These are phyloP conservation scores for Fusarium phyllophilum DNA, from an alignment of 2,329 filamentous ascomycete species.

Conservation along the genomic window DNA sequence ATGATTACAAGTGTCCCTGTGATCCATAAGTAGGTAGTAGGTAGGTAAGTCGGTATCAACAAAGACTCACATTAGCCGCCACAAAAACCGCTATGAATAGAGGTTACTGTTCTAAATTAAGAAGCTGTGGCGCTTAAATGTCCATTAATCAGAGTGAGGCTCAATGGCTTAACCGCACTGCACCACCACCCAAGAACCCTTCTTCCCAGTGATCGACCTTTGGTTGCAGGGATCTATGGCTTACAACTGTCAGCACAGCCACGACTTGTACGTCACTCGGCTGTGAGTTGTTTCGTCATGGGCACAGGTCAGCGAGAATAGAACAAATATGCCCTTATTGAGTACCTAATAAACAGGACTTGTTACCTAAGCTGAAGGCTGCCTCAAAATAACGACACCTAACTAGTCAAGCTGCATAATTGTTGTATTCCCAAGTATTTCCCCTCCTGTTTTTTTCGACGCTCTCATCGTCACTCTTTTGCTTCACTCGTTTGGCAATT, in stretches of 20 bases:
- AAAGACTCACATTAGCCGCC: slow-evolving; percentile 12
- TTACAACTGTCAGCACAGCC: slow-evolving; percentile 41
- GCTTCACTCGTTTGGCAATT: slow-evolving; percentile 2
- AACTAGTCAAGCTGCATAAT: neutral
- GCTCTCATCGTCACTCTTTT: neutral
- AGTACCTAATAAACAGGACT: slow-evolving; percentile 16
- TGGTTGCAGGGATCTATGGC: slow-evolving; percentile 24
- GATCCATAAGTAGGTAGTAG: neutral
- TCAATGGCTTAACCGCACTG: slow-evolving; percentile 14
- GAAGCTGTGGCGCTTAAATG: slow-evolving; percentile 24
- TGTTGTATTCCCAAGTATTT: neutral
- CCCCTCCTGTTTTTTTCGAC: slow-evolving; percentile 14
- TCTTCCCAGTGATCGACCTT: slow-evolving; percentile 25
- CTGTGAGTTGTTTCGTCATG: slow-evolving; percentile 37
- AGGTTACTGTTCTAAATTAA: slow-evolving; percentile 37
- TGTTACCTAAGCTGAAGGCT: slow-evolving; percentile 14
- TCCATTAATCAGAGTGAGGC: slow-evolving; percentile 19
- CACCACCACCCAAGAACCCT: slow-evolving; percentile 9
- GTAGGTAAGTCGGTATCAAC: neutral
- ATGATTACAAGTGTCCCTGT: neutral
- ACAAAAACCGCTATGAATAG: neutral
- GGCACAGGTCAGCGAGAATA: slow-evolving; percentile 30
- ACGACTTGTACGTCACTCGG: slow-evolving; percentile 42
- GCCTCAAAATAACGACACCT: neutral
- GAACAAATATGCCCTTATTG: neutral